Evolutionary conservation across 768 basidiomycete species (phyloP).

Genomic region (Boletus subcaerulescens): DNA sequence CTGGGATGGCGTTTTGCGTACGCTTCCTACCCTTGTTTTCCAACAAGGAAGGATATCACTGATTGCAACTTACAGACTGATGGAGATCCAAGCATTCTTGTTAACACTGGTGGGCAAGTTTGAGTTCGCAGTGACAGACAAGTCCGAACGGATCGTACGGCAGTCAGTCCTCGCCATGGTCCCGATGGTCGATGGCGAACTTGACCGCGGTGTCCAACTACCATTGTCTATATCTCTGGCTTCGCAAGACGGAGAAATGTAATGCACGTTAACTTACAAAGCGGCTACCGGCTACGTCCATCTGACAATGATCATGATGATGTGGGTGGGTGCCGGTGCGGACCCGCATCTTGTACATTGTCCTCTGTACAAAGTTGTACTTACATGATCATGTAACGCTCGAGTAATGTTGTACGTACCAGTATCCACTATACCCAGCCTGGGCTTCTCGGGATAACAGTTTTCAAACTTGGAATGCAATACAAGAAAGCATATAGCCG

Average conservation of each 20-base stretch:
- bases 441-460: too few relatives aligned
- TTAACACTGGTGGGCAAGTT: constrained; percentile 51
- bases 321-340: too few relatives aligned
- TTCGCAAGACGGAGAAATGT: neutral
- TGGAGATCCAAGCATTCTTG: constrained; percentile 55
- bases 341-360: too few relatives aligned
- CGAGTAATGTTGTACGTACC: too few relatives aligned
- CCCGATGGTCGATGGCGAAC: constrained; percentile 28
- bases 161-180: constrained; percentile 31
- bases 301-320: too few relatives aligned
- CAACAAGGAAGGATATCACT: neutral
- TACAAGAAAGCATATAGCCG: too few relatives aligned
- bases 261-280: neutral
- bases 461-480: too few relatives aligned
- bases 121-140: constrained; percentile 42
- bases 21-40: neutral
- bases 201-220: constrained; percentile 28
- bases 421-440: too few relatives aligned
- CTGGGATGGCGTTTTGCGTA: constrained; percentile 31
- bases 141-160: constrained; percentile 25
- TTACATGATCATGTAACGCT: too few relatives aligned
- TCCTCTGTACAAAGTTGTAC: too few relatives aligned
- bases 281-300: too few relatives aligned
- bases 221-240: constrained; percentile 23
- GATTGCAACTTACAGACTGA: constrained; percentile 22